These are phyloP conservation scores for Somion occarium DNA, from an alignment of 1,284 basidiomycete species.

Conservation along the genomic window DNA sequence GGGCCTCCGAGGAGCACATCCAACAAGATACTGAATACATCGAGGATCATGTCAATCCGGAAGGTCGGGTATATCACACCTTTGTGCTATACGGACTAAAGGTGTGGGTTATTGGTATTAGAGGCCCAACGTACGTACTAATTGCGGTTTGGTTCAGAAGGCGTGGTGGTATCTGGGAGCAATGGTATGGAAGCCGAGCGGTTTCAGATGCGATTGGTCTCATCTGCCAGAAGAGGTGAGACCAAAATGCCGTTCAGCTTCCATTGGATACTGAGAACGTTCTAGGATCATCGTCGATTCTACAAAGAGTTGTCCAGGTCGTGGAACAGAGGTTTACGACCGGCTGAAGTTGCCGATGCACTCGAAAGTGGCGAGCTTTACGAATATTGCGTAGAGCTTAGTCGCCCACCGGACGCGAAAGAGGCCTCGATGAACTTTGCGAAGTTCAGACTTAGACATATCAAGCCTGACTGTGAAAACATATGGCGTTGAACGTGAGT, in stretches of 20 bases:
- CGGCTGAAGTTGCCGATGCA: neutral
- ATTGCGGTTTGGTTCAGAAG: neutral
- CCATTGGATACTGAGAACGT: too few relatives aligned
- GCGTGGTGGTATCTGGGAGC: conserved; percentile 5
- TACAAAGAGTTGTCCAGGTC: neutral
- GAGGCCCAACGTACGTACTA: too few relatives aligned
- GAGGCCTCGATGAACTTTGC: neutral
- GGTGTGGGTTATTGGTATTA: too few relatives aligned
- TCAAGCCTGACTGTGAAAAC: neutral
- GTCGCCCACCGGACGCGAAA: neutral
- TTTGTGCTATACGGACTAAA: neutral
- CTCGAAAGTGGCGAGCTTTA: neutral
- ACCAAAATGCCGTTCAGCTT: too few relatives aligned
- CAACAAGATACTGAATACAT: neutral
- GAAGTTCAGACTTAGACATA: neutral
- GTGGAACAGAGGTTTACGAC: neutral
- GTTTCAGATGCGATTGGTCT: neutral
- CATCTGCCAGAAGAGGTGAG: neutral
- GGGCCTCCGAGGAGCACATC: neutral
- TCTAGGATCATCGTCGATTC: neutral
- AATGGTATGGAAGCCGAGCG: neutral
- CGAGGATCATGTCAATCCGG: neutral
- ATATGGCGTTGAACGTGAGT: neutral
- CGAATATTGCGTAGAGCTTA: neutral
- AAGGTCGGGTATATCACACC: neutral